Evolutionary conservation across 2,329 filamentous ascomycete genomes (phyloP), one percentile per base, ranked within the genome.

Genomic region (Huntiella savannae): DNA sequence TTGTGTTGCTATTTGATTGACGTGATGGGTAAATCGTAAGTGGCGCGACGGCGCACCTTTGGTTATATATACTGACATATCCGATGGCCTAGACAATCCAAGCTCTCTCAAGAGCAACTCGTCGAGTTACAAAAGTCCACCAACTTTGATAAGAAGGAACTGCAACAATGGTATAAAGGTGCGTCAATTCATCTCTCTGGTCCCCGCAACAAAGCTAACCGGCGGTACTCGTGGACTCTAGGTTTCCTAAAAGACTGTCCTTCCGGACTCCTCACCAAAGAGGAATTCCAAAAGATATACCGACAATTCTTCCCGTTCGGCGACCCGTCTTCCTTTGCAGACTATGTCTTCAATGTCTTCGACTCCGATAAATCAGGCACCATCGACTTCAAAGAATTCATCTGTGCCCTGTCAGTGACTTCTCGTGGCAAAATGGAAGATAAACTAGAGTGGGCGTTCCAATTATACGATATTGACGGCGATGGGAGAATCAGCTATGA

Each of bases 101-200:
- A 96, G 71, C 81, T 98, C 61, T 94, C 87, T 49, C 84, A 91
- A 62, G 82, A 94, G 64, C 86, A 98, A 73, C 82, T 98, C 59
- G 76, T 75, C 54, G 91, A 98, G 65, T 77, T 98, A 55, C 87
- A 96, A 62, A 91, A 85, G 69, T 86, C 86, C 51, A 98, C 91
- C 53, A 86, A 96, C 65, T 98, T 98, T 60, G 91, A 98, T 66
- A 95, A 95, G 79, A 96, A 96, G 71, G 91, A 98, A 66, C 66
- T 98, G 60, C 91, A 98, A 63, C 88, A 96, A 77, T 98, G 91
- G 91, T 96, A 98, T 67, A 96, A 96, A 73, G 91, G 91, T 94
- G 64, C 53, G 76, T 33, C 19, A 32, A 32, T 32, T 5, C 11
- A 33, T n/a, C 5, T 7, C 6, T 32, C 8, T 12, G 5, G 33